Percentiles rank a stretch among this genome's conserved stretches.
Evolutionary conservation across 805 yeast species (phyloP).

Genomic region (Candida berthetii): DNA sequence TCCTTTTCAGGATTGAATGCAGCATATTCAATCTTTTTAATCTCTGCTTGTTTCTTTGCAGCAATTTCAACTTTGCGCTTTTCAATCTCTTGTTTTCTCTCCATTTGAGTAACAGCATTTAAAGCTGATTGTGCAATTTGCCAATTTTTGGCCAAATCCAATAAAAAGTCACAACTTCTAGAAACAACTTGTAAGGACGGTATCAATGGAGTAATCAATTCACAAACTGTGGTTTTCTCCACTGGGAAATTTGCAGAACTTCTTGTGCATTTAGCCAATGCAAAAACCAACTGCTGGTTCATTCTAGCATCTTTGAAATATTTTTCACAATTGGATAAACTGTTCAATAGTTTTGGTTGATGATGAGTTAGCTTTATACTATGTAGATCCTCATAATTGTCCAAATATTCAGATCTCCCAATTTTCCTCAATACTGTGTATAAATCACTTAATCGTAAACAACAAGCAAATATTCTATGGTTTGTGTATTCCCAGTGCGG

Average conservation of each 20-base stretch:
- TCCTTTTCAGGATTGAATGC: slow-evolving; percentile 13
- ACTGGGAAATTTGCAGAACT: slow-evolving; percentile 28
- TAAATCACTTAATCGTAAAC: slow-evolving; percentile 33
- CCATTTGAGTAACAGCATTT: not conserved
- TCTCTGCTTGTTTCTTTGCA: slow-evolving; percentile 1
- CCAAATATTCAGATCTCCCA: slow-evolving; percentile 34
- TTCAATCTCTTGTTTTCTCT: slow-evolving; percentile 3
- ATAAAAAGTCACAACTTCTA: slow-evolving; percentile 3
- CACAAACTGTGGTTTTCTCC: slow-evolving; percentile 25
- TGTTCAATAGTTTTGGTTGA: slow-evolving; percentile 19
- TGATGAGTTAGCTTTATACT: slow-evolving; percentile 29
- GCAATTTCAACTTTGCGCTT: not conserved
- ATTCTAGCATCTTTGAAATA: slow-evolving; percentile 30
- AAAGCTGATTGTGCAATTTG: slow-evolving; percentile 3
- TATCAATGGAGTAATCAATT: slow-evolving; percentile 15
- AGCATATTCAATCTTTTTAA: slow-evolving; percentile 5
- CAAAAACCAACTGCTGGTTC: slow-evolving; percentile 37
- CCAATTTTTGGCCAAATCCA: slow-evolving; percentile 15
- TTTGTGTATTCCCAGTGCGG: slow-evolving; percentile 33
- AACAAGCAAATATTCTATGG: slow-evolving; percentile 38
- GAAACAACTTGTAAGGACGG: slow-evolving; percentile 6
- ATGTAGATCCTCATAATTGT: slow-evolving; percentile 30
- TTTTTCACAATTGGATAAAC: slow-evolving; percentile 27
- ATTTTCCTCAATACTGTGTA: slow-evolving; percentile 32
- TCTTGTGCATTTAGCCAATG: slow-evolving; percentile 33